Base-by-base conservation (phyloP, 2,329 filamentous ascomycete genomes). In the Arthroderma uncinatum region DNA sequence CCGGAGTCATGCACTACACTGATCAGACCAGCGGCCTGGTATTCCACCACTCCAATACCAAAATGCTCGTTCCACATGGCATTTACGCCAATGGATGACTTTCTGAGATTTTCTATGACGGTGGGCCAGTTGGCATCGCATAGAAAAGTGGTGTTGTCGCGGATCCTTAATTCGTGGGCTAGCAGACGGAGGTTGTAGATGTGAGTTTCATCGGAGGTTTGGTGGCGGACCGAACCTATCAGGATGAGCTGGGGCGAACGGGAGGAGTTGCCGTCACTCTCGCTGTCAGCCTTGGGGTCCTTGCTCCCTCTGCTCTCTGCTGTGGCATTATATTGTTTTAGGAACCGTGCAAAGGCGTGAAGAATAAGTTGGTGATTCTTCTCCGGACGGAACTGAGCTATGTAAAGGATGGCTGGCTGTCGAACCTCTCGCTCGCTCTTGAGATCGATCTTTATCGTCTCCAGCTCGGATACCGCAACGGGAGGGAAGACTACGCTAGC, bases 31-130 rank as follows among this genome's bases (percentile, higher is more conserved):
- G 93, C 93, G 2, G 93, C 93, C 69, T 97, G 91, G 68, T 97
- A 98, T 76, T 98, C 93, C 40, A 98, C 93, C 14, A 97, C 91
- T 1, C 93, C 93, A 59, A 98, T 98, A 21, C 93, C 93, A 69
- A 98, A 98, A 71, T 98, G 93, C 74, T 98, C 93, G 70, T 96
- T 97, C 92, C 93, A 98, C 93, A 98, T 98, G 66, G 87, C 89
- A 65, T 98, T 98, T 30, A 95, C 90, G 53, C 93, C 93, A 1
- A 98, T 82, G 16, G 83, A 92, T 2, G 87, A 84, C 61, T 78
- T 83, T 55, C 82, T 76, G 60, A 97, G 77, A 82, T 88, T 90
- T 33, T 86, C 80, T 8, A 96, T 77, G 55, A 98, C 88, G 63
- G 89, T 82, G 2, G 87, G 83, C 90, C 92, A 98, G 25, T 87